phyloP scores from a whole-genome alignment of 1,284 basidiomycete species.

The Kwoniella shivajii region DNA sequence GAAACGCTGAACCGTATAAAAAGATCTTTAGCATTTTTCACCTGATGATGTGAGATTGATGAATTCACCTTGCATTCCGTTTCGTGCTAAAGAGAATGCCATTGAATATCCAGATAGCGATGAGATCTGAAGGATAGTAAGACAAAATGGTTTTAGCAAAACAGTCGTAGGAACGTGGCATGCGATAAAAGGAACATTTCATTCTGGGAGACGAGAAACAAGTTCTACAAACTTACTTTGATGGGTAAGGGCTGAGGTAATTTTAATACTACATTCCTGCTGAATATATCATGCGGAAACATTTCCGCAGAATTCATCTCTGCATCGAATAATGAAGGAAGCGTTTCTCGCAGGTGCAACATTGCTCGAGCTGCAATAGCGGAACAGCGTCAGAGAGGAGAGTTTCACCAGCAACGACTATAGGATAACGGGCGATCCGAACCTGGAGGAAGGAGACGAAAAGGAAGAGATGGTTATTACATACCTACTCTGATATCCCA shows the following conservation, averaged over 20 bases:
- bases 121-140: too few relatives aligned
- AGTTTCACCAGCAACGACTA: too few relatives aligned
- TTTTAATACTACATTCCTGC: constrained; percentile 43
- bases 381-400: background rate
- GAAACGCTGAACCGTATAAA: constrained; percentile 39
- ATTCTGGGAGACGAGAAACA: too few relatives aligned
- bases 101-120: constrained; percentile 47
- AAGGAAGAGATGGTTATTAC: constrained; percentile 8
- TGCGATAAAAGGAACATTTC: too few relatives aligned
- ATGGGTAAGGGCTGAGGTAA: constrained; percentile 49
- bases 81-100: constrained; percentile 49
- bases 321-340: constrained; percentile 49
- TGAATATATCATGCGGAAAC: constrained; percentile 51
- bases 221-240: constrained; percentile 47
- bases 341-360: constrained; percentile 51
- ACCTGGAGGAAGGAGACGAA: too few relatives aligned
- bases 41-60: background rate
- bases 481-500: constrained; percentile 53
- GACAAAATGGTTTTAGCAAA: too few relatives aligned
- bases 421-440: too few relatives aligned
- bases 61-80: constrained; percentile 51
- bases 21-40: constrained; percentile 1
- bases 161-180: too few relatives aligned
- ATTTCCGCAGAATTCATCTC: constrained; percentile 29
- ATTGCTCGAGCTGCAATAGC: constrained; percentile 41